Base-by-base conservation (phyloP, 2,329 filamentous ascomycete species). In the Alternaria ventricosa region DNA sequence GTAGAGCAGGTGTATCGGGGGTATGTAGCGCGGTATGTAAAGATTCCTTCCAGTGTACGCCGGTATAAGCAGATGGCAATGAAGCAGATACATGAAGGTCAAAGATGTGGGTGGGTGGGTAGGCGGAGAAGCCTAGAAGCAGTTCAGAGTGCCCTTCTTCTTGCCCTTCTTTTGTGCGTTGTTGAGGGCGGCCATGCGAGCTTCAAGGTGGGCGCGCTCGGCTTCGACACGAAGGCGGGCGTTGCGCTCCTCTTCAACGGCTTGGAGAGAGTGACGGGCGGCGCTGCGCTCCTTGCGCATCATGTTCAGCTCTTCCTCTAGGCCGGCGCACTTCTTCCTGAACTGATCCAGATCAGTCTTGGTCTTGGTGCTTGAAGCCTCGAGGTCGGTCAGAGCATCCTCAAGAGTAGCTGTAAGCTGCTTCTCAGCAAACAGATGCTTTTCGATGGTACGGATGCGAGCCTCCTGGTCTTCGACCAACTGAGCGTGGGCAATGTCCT, bases 341-440 rank as follows among this genome's bases (percentile, higher is more conserved):
- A 94, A 98, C 30, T 87, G 88, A 57, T 98, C 96, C 79, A 93
- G 91, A 80, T 99, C 96, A 3, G 89, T 84, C 84, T 96, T 97
- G 80, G 95, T 90, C 84, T 95, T 95, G 81, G 95, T 96, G 74
- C 92, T 94, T 72, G 96, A 94, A 60, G 89, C 88, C 82, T 99
- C 96, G 41, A 99, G 88, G 74, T 99, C 96, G 3, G 93, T 95
- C 28, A 99, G 88, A 7, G 96, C 96, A 82, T 98, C 95, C 80
- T 99, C 96, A 43, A 99, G 87, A 3, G 95, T 98, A 51, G 93
- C 91, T 0, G 95, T 99, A 63, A 99, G 89, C 80, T 98, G 95
- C 79, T 97, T 97, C 85, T 99, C 96, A 4, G 96, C 96, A 69
- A 92, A 91, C 23, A 99, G 87, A 77, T 98, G 94, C 84, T 97